Base-by-base conservation (phyloP, 331 rosid species). In the Saraca asoca region DNA sequence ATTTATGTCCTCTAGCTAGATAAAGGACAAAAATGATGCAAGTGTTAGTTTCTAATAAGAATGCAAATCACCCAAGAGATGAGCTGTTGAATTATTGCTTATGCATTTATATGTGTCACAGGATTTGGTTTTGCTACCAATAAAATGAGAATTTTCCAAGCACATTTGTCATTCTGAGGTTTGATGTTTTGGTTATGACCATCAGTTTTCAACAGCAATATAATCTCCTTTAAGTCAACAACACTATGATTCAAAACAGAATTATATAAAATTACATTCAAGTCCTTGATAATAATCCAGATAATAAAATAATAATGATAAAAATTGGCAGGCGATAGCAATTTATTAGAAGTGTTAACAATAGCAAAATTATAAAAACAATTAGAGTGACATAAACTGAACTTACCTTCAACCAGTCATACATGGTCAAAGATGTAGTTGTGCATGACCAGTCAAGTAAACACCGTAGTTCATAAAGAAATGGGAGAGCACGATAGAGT, bases 371-470 rank as follows among this genome's bases (percentile, higher is more conserved):
- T 17, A 17, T 8, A 37, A 46, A 35, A 19, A 52, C 68, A 35
- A 48, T 39, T 4, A 54, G 16, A 38, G 80, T 69, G 7, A 15
- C 35, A 15, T 20, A 65, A 64, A 44, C 35, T 57, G 39, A 54
- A 73, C 77, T 79, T 79, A 88, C 99, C 90, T 94, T 94, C 59
- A 94, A 86, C 97, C 97, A 94, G 73, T 94, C 99, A 74, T 94
- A 90, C 99, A 94, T 90, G 62, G 97, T 94, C 80, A 94, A 79
- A 64, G 99, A 88, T 6, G 99, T 94, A n/a, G 99, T 75, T 71
- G 99, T 94, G 86, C 99, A 90, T 2, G 99, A 94, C 99, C 99
- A 94, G 69, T 94, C 99, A 59, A 94, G 97, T 65, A 87, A 96
- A 72, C 97, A 94, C 66, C 99, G 87, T 72, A 94, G 70, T 76